Conservation (phyloP, 352 stramenopile species). For the Pythium grandisporangium region DNA sequence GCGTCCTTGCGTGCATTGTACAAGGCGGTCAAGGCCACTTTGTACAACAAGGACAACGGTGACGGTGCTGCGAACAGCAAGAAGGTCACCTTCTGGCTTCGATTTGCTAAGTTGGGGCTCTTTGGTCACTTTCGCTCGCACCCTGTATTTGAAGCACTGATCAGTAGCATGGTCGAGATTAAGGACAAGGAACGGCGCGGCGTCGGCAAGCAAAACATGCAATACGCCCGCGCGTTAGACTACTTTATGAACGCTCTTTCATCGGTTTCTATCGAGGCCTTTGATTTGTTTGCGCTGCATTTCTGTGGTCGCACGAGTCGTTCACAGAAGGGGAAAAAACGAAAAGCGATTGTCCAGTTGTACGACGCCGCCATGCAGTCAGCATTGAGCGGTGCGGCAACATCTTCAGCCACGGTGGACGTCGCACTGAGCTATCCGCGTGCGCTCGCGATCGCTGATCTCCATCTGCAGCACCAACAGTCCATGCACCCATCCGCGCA, state of each 20-base stretch:
- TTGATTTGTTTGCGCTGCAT: conserved; percentile 64
- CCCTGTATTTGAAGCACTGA: conserved; percentile 63
- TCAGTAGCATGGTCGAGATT: conserved; percentile 73
- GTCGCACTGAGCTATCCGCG: background rate
- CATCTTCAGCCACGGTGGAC: background rate
- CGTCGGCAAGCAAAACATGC: conserved; percentile 82
- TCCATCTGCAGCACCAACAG: background rate
- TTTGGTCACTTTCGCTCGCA: conserved; percentile 63
- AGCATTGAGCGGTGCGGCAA: conserved; percentile 1
- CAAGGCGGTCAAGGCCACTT: conserved; percentile 37
- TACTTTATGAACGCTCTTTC: conserved; percentile 62
- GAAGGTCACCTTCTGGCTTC: conserved; percentile 55
- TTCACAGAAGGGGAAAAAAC: conserved; percentile 68
- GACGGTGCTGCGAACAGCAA: conserved; percentile 29
- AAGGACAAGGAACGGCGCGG: conserved; percentile 77
- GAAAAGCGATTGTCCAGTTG: conserved; percentile 12
- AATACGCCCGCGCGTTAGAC: conserved; percentile 61
- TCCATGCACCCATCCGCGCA: too few relatives aligned
- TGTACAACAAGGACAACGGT: too few relatives aligned
- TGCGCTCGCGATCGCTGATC: background rate
- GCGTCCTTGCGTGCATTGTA: conserved; percentile 56
- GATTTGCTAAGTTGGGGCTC: conserved; percentile 61
- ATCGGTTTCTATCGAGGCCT: conserved; percentile 56
- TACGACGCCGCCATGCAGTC: conserved; percentile 3
- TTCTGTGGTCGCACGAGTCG: conserved; percentile 67